Base-by-base conservation (phyloP, 176 grass and related monocot species). In the Pontederia crassipes region DNA sequence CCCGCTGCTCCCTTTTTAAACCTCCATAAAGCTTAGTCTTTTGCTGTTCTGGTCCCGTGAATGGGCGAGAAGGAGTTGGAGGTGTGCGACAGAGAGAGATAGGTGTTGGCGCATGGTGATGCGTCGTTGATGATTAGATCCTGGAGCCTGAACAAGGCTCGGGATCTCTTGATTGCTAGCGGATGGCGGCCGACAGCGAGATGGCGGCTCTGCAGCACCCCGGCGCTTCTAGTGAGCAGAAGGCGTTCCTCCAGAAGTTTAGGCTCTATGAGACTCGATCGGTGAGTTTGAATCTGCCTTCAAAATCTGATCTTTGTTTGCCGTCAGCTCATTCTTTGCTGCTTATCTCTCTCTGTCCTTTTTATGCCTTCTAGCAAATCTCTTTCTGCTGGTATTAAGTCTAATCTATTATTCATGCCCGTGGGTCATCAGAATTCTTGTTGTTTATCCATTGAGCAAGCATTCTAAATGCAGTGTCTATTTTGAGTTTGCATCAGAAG, bases 241-340 rank as follows among this genome's bases (percentile, higher is more conserved):
- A 59, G 40, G 81, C 70, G 64, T 83, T 83, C 56, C 87, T 97
- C 16, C 84, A 91, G 71, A 97, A 97, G 67, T 97, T 97, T 66
- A 69, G 77, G 70, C 87, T 97, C 58, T 97, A 88, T 66, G 87
- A 97, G 62, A 97, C 93, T 65, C 83, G 81, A 88, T 97, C 87
- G 81, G 93, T 97, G 61, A 65, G 93, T 45, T 65, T n/a, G 28
- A 14, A 17, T 10, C 45, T 79, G 51, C 16, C 16, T 49, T 8
- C 11, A 48, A 11, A 63, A 57, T 54, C n/a, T 5, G 51, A 54
- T 54, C 14, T 54, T 54, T 54, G 40, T 62, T 47, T 63, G 60
- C 6, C 6, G 46, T 63, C n/a, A 11, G 46, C 46, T 24, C 20
- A 24, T 24, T 24, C 20, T 8, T 62, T 62, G 40, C 40, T 18